These are phyloP conservation scores for Yamadazyma spencermartinsiae DNA, from an alignment of 1,139 yeast species.

Conservation along the genomic window DNA sequence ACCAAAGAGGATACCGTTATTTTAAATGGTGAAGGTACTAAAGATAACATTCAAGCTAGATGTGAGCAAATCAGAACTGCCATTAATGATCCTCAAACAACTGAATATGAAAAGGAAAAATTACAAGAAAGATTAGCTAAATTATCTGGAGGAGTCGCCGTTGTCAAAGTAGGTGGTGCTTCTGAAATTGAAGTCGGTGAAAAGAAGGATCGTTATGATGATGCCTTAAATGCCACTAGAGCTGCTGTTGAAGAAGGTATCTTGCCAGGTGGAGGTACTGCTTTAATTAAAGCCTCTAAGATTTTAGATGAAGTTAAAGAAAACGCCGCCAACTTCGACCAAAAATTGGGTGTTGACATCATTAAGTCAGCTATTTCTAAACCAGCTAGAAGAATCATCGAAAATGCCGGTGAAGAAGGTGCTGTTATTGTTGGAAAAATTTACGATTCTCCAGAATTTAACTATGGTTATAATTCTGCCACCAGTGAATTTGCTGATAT, in stretches of 20 bases:
- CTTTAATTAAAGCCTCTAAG: constrained; percentile 91
- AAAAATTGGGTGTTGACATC: constrained; percentile 95
- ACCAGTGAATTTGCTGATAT: constrained; percentile 94
- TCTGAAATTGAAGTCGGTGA: constrained; percentile 99
- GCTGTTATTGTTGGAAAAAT: constrained; percentile 96
- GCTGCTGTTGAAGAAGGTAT: constrained; percentile 99
- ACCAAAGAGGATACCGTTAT: constrained; percentile 97
- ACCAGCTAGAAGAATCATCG: constrained; percentile 97
- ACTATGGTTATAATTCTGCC: constrained; percentile 91
- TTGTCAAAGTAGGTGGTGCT: constrained; percentile 96
- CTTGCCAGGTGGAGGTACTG: constrained; percentile 99
- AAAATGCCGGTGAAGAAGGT: constrained; percentile 99
- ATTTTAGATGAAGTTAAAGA: constrained; percentile 70
- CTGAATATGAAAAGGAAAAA: constrained; percentile 97
- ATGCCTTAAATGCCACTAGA: constrained; percentile 98
- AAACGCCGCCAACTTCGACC: constrained; percentile 86
- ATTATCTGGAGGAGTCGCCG: constrained; percentile 99
- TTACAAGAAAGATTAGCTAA: constrained; percentile 98
- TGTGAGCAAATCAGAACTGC: constrained; percentile 94
- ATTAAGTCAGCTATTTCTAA: constrained; percentile 93
- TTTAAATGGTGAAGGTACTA: constrained; percentile 93
- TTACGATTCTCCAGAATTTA: constrained; percentile 83
- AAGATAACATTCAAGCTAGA: constrained; percentile 85
- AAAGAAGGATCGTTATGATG: constrained; percentile 99
- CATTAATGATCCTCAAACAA: constrained; percentile 68